A percentile compares a stretch with the other conserved stretches of the same genome.
These are phyloP conservation scores for Secale cereale DNA, from an alignment of 176 grass and related monocot species.

Conservation along the genomic window DNA sequence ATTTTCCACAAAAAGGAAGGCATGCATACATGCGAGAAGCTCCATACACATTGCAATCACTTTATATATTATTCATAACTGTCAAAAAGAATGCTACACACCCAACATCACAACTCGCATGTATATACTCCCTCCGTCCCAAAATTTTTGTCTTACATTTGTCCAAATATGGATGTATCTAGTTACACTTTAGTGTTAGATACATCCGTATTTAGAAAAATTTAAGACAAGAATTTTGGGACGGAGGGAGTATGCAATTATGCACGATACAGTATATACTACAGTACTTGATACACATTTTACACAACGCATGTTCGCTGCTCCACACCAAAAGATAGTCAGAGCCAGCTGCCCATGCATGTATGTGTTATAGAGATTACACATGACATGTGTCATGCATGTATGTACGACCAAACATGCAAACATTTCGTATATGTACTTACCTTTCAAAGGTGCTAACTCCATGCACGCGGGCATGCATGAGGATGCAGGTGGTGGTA, in stretches of 20 bases:
- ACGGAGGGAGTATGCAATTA: too few relatives aligned
- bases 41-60: neutral
- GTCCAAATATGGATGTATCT: too few relatives aligned
- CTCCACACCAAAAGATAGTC: neutral
- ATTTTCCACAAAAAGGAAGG: neutral
- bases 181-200: too few relatives aligned
- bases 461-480: neutral
- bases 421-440: neutral
- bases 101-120: neutral
- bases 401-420: neutral
- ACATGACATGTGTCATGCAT: neutral
- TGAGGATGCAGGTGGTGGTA: neutral
- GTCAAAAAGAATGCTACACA: neutral
- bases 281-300: constrained; percentile 3
- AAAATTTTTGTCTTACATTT: too few relatives aligned
- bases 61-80: constrained; percentile 16
- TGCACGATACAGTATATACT: neutral
- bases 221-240: too few relatives aligned
- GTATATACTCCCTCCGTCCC: too few relatives aligned
- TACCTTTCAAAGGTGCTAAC: neutral
- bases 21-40: neutral
- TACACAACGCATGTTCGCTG: neutral
- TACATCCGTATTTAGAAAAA: too few relatives aligned
- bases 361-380: neutral
- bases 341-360: constrained; percentile 11